Evolutionary conservation across 2,329 filamentous ascomycete species (phyloP), one percentile per base, ranked within the genome.

Genomic region (Verruconis gallopava): DNA sequence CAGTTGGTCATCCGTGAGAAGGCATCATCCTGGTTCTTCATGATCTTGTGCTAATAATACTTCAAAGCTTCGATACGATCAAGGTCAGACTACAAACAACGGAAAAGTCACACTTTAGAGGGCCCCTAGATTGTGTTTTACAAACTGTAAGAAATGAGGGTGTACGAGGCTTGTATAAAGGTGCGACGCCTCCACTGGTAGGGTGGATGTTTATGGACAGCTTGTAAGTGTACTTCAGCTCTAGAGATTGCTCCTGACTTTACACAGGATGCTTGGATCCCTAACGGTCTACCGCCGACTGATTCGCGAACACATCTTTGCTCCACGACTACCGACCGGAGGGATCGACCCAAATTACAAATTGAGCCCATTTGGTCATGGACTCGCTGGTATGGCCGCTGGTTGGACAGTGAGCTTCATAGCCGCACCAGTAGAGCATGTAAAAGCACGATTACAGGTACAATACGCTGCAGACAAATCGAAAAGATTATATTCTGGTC

Each of bases 161-260:
- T 37, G 64, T 93, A 37, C 64, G 71, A 39, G 91, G 85, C 3
- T 68, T 98, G 33, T 98, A 96, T 72, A 98, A 96, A 66, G 88
- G 89, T 53, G 86, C 86, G 9, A 85, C 83, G 20, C 89, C 89
- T 43, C 91, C 91, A 40, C 69, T 96, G 38, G 77, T 95, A 40
- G 91, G 91, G 52, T 96, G 91, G 91, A 94, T 96, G 82, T 85
- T 93, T 55, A 96, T 96, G 89, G 91, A 98, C 66, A 77, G 72
- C 42, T 59, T 81, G 66, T 72, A 59, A 49, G 63, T n/a, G 3
- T 4, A 12, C 28, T 38, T 14, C 3, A 11, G 13, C 15, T 21
- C 5, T 15, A 21, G 4, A 43, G 12, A 18, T 21, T 9, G 3
- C n/a, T n/a, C 21, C 15, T 25, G 3, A 14, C 25, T 9, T 14